Evolutionary conservation across 768 basidiomycete species (phyloP).

Genomic region (Mycena olivaceomarginata): DNA sequence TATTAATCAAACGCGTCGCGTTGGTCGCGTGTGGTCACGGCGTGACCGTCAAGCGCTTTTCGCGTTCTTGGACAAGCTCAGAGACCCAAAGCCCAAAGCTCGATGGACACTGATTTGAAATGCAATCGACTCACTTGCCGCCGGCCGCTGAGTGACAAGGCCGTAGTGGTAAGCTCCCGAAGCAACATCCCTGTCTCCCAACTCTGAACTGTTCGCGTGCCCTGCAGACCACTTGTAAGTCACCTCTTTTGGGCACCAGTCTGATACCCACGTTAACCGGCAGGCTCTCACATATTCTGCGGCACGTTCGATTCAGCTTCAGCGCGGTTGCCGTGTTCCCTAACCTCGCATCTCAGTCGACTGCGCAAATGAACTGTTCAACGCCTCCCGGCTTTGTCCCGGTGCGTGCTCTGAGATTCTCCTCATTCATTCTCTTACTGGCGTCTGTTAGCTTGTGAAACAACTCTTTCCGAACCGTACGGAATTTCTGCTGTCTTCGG

Average conservation of each 20-base stretch:
- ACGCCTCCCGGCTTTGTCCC: slow-evolving; percentile 85
- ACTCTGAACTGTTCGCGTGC: slow-evolving; percentile 11
- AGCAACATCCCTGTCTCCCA: slow-evolving; percentile 7
- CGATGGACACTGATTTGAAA: slow-evolving; percentile 86
- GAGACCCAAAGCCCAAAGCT: neutral
- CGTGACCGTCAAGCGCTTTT: neutral
- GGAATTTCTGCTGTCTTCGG: slow-evolving; percentile 38
- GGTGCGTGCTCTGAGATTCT: slow-evolving; percentile 61
- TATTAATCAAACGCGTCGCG: slow-evolving; percentile 87
- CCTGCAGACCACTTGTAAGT: slow-evolving; percentile 51
- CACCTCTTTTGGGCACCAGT: slow-evolving; percentile 9
- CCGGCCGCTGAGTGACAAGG: slow-evolving; percentile 81
- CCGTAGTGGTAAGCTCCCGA: slow-evolving; percentile 82
- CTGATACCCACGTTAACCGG: slow-evolving; percentile 5
- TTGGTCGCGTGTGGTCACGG: slow-evolving; percentile 6
- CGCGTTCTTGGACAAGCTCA: neutral
- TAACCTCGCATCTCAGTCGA: slow-evolving; percentile 69
- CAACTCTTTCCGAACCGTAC: slow-evolving; percentile 87
- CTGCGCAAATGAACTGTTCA: slow-evolving; percentile 91
- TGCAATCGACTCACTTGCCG: slow-evolving; percentile 90
- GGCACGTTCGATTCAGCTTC: slow-evolving; percentile 61
- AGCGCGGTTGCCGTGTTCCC: neutral
- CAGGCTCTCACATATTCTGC: slow-evolving; percentile 93
- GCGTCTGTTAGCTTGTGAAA: slow-evolving; percentile 82
- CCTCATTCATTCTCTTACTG: neutral